A percentile compares a stretch with the other conserved stretches of the same genome.
phyloP scores from a whole-genome alignment of 306 rosid species.

The Rosa chinensis region DNA sequence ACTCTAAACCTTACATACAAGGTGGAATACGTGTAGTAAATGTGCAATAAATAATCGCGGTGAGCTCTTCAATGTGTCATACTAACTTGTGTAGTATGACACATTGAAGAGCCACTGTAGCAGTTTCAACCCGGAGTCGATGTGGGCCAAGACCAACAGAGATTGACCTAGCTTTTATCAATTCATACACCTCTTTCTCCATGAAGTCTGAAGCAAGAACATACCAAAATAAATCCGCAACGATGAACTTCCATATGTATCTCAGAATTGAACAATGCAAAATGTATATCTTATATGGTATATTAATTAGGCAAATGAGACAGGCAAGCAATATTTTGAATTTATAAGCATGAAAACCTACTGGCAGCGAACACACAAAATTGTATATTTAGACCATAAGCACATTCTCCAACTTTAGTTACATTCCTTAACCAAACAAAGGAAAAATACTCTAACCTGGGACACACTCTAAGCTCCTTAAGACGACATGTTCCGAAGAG shows the following conservation, averaged over 20 bases:
- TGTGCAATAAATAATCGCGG: no score
- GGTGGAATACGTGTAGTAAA: no score
- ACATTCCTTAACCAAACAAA: neutral
- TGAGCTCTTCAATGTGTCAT: no score
- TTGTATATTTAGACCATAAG: neutral
- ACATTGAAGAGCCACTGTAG: constrained; percentile 61
- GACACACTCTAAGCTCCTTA: neutral
- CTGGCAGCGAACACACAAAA: neutral
- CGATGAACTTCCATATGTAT: neutral
- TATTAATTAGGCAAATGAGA: neutral
- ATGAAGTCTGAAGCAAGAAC: constrained; percentile 64
- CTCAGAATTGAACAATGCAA: neutral
- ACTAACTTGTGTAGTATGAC: no score
- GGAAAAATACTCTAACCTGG: neutral
- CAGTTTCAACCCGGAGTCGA: constrained; percentile 92
- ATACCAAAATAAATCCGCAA: constrained; percentile 19
- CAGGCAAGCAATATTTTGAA: neutral
- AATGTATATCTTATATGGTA: neutral
- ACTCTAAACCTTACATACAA: no score
- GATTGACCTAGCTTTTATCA: constrained; percentile 74
- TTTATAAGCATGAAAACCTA: neutral
- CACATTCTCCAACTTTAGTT: neutral
- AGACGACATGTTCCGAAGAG: neutral
- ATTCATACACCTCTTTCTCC: constrained; percentile 60
- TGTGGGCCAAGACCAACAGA: constrained; percentile 81